Evolutionary conservation across 176 grass and related monocot species (phyloP), one percentile per base, ranked within the genome.

Genomic region (Musa troglodytarum): DNA sequence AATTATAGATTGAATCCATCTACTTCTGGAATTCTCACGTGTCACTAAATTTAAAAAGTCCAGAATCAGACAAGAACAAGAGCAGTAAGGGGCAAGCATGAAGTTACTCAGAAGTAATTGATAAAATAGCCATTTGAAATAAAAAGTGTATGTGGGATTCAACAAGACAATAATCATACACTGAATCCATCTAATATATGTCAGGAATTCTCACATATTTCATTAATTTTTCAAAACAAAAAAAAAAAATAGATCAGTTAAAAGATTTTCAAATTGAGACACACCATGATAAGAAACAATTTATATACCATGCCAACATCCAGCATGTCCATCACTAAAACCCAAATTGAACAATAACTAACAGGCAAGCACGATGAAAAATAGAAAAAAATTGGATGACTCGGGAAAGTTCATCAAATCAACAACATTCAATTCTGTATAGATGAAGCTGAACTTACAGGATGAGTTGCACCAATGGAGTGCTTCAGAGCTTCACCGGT

Each of bases 401-500:
- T 43, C 34, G 12, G 26, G 24, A 29, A 68, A 34, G 13, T 17
- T 68, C n/a, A 34, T 68, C 12, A 17, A 26, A 68, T 16, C 24
- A 68, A 68, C 21, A 34, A 43, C 25, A 66, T 66, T n/a, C 23
- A 66, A 34, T 34, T 17, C 6, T 34, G 26, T 29, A 26, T 20
- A 8, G 68, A 71, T 23, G 49, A 71, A 52, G 17, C 24, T 25
- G 63, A 14, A 55, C 68, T 50, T 64, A 96, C 92, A 29, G 88
- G 92, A 74, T 96, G 92, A 14, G 83, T 82, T 78, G 90, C 86
- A 26, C 92, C 92, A 53, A 96, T 74, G 49, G 92, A 96, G 78
- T 96, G 92, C 88, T 91, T 96, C 72, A 96, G 66, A 78, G 92
- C 92, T 83, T 88, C 81, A 0, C 92, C 89, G 28, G 92, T 96